Base-by-base conservation (phyloP, 2,329 filamentous ascomycete species). In the Microsporum ferrugineum region DNA sequence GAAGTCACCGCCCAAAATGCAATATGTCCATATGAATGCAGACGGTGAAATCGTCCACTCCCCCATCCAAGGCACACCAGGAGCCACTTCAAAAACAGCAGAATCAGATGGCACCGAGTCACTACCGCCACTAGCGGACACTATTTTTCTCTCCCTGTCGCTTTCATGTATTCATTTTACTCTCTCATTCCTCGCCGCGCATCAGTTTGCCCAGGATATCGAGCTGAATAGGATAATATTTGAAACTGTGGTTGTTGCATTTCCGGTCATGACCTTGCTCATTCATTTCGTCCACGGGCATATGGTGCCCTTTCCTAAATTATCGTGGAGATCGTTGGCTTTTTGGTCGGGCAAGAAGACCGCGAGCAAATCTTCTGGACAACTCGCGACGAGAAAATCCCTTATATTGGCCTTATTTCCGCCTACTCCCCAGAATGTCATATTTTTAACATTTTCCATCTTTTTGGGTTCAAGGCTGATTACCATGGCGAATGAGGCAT, bases 391-490 rank as follows among this genome's bases (percentile, higher is more conserved):
- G 47, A 31, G 66, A 68, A 8, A 70, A 69, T 58, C 60, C 68
- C 56, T 72, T 2, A 66, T 69, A 27, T 66, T 65, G 27, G 55
- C 72, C 14, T 17, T 74, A 8, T 73, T 75, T 33, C 72, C 73
- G 14, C 72, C 71, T 5, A 65, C 69, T 0, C 56, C 68, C 8
- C 66, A 68, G 12, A 75, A 74, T 3, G 36, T 71, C 5, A 47
- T 72, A 2, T 74, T 74, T 60, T 65, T 75, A 5, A 68, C 71
- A 5, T 57, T 72, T 3, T 69, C 74, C 29, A 58, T 71, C 3
- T 47, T 69, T n/a, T 64, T 76, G 0, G 94, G 94, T 1, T 89
- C 85, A 74, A 91, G 90, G 72, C 78, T 96, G 64, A 86, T 97
- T 57, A 79, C 88, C 66, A 84, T 91, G 59, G 90, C 88, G 31